phyloP scores from a whole-genome alignment of 2,329 filamentous ascomycete species.

The Ascochyta fabae region DNA sequence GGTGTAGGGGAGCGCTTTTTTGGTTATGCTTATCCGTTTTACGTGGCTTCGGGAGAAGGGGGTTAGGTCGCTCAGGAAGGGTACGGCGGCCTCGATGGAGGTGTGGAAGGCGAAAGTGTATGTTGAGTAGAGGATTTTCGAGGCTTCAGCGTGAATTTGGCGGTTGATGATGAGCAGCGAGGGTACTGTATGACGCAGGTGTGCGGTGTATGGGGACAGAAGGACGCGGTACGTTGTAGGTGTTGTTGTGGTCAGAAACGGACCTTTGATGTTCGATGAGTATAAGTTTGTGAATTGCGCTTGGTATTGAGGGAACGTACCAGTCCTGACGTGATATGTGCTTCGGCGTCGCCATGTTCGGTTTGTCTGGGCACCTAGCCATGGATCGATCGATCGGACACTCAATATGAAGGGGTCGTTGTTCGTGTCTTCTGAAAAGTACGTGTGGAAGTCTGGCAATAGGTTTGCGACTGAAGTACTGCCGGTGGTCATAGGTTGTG shows the following conservation, averaged over 20 bases:
- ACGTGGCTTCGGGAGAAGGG: constrained; percentile 57
- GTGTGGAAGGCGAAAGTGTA: constrained; percentile 67
- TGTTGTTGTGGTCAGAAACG: constrained; percentile 53
- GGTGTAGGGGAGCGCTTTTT: constrained; percentile 60
- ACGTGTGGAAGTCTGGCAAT: constrained; percentile 52
- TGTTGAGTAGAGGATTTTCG: constrained; percentile 61
- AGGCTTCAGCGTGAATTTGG: constrained; percentile 61
- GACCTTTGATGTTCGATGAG: constrained; percentile 39
- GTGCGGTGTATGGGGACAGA: constrained; percentile 53
- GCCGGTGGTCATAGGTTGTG: constrained; percentile 35
- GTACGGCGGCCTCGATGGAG: constrained; percentile 65
- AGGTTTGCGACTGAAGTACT: constrained; percentile 44
- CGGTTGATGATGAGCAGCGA: constrained; percentile 37
- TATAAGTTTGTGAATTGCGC: constrained; percentile 9
- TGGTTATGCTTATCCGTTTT: constrained; percentile 60
- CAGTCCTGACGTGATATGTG: constrained; percentile 47
- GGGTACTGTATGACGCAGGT: constrained; percentile 52
- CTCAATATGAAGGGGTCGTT: constrained; percentile 46
- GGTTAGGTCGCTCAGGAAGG: constrained; percentile 66
- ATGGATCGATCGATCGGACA: constrained; percentile 55
- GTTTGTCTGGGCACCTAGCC: constrained; percentile 32
- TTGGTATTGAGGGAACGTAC: constrained; percentile 27
- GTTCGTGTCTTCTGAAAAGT: constrained; percentile 44
- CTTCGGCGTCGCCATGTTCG: constrained; percentile 43
- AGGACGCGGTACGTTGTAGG: constrained; percentile 64